Evolutionary conservation across 2,329 filamentous ascomycete species (phyloP).

Genomic region (Alternaria alternata): DNA sequence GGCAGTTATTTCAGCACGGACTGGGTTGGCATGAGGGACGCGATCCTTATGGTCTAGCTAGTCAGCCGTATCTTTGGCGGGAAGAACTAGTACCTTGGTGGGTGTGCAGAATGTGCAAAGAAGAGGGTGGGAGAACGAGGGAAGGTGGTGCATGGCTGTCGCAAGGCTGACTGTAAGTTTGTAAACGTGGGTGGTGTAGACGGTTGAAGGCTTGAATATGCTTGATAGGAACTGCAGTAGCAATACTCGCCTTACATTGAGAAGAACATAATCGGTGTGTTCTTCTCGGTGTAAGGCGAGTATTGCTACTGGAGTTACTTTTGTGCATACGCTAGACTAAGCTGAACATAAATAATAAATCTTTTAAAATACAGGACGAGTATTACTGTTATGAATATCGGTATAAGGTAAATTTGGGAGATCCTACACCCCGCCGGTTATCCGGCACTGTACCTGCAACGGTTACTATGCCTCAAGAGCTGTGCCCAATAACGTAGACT

Average conservation of each 20-base stretch:
- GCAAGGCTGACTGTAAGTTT: not conserved
- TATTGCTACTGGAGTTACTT: not conserved
- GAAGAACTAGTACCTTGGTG: not conserved
- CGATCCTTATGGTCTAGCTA: not conserved
- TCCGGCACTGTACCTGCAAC: not conserved
- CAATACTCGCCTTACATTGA: not conserved
- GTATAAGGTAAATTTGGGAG: not conserved
- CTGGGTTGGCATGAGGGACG: not conserved
- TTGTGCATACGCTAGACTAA: too few relatives aligned
- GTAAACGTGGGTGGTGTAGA: not conserved
- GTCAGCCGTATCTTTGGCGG: not conserved
- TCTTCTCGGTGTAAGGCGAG: not conserved
- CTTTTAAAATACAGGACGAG: not conserved
- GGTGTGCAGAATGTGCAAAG: not conserved
- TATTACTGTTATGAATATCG: not conserved
- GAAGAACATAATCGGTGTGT: not conserved
- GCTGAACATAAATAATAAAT: too few relatives aligned
- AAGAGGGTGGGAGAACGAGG: not conserved
- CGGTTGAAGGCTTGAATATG: not conserved
- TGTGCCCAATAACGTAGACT: not conserved
- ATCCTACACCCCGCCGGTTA: not conserved
- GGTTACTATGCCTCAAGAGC: not conserved
- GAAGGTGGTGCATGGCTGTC: not conserved
- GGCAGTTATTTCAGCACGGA: not conserved
- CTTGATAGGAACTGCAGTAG: not conserved